Percentiles rank a stretch among this genome's conserved stretches.
Evolutionary conservation across 352 stramenopile genomes (phyloP).

Genomic region (Pythium brassicae): DNA sequence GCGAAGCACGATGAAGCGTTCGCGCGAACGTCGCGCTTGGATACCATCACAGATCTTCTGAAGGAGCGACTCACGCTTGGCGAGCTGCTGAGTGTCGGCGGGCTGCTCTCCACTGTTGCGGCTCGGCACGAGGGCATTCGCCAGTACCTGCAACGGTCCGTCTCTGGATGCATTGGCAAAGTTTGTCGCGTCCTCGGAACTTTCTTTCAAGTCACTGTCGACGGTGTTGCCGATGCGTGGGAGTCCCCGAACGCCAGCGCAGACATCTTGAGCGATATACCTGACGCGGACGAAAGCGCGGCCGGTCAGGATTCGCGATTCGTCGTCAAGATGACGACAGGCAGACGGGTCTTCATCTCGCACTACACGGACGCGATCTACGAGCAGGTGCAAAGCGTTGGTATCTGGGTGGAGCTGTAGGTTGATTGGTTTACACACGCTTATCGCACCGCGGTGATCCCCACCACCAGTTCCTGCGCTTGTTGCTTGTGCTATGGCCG

Average conservation of each 20-base stretch:
- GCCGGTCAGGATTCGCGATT: conserved; percentile 1
- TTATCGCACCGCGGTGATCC: too few species aligned
- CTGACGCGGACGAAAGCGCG: background rate
- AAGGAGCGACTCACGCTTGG: conserved; percentile 8
- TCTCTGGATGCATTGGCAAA: conserved; percentile 11
- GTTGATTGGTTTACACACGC: too few species aligned
- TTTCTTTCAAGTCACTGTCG: conserved; percentile 12
- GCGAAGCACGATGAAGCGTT: conserved; percentile 1
- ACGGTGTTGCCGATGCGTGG: background rate
- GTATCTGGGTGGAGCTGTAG: background rate
- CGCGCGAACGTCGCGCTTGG: conserved; percentile 3
- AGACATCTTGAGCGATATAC: conserved; percentile 3
- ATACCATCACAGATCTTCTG: conserved; percentile 9
- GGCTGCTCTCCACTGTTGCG: conserved; percentile 1
- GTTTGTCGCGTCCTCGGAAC: conserved; percentile 6
- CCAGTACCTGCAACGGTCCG: conserved; percentile 1
- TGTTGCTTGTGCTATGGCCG: conserved; percentile 5
- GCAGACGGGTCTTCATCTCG: conserved; percentile 22
- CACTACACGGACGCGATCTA: conserved; percentile 31
- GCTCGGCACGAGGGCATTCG: conserved; percentile 12
- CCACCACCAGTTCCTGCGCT: conserved; percentile 7
- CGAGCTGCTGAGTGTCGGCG: conserved; percentile 7
- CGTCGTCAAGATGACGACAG: conserved; percentile 12
- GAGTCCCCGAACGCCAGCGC: background rate
- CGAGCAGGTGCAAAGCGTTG: conserved; percentile 16